phyloP scores from a whole-genome alignment of 2,329 filamentous ascomycete genomes.

The Parastagonospora nodorum region DNA sequence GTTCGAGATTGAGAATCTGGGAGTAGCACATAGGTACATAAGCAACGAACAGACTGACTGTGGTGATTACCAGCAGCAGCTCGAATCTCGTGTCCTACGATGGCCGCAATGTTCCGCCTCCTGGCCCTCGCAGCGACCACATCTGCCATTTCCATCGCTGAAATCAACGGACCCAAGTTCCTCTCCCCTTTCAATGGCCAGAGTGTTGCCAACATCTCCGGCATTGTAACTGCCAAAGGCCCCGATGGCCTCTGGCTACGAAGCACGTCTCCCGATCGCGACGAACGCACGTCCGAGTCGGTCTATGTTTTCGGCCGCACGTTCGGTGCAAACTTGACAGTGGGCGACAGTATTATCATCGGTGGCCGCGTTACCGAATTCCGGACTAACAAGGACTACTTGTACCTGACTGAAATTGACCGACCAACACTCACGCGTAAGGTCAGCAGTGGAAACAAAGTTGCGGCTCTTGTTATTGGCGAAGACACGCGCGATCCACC shows the following conservation, averaged over 20 bases:
- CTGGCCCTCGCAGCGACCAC: conserved; percentile 22
- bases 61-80: background rate
- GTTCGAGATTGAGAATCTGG: background rate
- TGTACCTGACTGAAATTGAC: conserved; percentile 67
- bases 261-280: conserved; percentile 61
- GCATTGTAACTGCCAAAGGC: conserved; percentile 68
- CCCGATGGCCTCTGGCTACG: conserved; percentile 68
- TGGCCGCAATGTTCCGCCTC: conserved; percentile 20
- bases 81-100: background rate
- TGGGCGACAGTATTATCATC: conserved; percentile 67
- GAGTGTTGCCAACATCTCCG: conserved; percentile 63
- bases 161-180: conserved; percentile 66
- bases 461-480: conserved; percentile 66
- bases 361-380: conserved; percentile 66
- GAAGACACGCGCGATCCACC: conserved; percentile 63
- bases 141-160: conserved; percentile 49
- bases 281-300: conserved; percentile 65
- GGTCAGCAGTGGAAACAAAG: conserved; percentile 59
- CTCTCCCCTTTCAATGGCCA: conserved; percentile 64
- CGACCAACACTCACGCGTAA: conserved; percentile 59
- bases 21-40: background rate
- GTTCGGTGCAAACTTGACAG: conserved; percentile 57
- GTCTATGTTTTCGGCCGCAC: conserved; percentile 67
- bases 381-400: conserved; percentile 60
- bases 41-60: too few relatives aligned